These are phyloP conservation scores for Quillaja saponaria DNA, from an alignment of 306 rosid genomes.

Conservation along the genomic window DNA sequence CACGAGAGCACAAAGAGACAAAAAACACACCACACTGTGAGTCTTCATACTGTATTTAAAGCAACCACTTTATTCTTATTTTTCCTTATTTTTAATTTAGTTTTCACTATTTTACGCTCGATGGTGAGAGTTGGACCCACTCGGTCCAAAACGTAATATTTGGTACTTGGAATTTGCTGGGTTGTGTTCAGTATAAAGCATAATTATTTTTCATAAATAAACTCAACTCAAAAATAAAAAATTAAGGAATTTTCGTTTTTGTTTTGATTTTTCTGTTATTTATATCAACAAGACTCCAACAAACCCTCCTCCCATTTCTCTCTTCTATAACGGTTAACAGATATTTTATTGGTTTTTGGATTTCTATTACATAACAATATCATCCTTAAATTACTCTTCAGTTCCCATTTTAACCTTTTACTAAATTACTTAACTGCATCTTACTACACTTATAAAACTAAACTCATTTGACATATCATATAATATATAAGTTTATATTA, in stretches of 20 bases:
- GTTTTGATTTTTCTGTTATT: slow-evolving; percentile 29
- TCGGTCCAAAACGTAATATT: not conserved
- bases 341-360: not conserved
- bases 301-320: slow-evolving; percentile 28
- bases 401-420: not conserved
- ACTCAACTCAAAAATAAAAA: not conserved
- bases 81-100: slow-evolving; percentile 1
- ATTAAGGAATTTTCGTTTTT: not conserved
- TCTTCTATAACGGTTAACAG: not conserved
- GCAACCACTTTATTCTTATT: not conserved
- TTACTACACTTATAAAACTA: too few species aligned
- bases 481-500: not conserved
- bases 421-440: too few species aligned
- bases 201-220: not conserved
- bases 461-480: too few species aligned
- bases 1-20: slow-evolving; percentile 12
- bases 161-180: not conserved
- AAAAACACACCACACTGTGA: slow-evolving; percentile 15
- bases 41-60: slow-evolving; percentile 23
- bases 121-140: slow-evolving; percentile 3
- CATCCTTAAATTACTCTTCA: not conserved
- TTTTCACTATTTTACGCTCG: too few species aligned
- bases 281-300: slow-evolving; percentile 14
- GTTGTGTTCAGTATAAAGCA: too few species aligned
- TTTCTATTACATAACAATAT: not conserved